Base-by-base conservation (phyloP, 257 asterid species). In the Perilla frutescens region DNA sequence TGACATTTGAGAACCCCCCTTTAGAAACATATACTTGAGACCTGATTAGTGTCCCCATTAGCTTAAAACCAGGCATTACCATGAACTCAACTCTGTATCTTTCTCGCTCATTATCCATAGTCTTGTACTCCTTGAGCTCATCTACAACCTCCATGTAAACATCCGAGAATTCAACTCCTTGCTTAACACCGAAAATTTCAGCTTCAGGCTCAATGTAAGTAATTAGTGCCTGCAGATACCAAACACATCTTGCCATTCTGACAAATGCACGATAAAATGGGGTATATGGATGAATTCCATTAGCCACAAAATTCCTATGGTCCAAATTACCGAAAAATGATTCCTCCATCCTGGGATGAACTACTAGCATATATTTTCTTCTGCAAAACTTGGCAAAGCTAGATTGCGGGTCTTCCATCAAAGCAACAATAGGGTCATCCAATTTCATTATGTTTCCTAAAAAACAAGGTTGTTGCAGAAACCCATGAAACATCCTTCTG, bases 191-290 rank as follows among this genome's bases (percentile, higher is more conserved):
- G 62, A 86, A 90, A 1, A 83, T 83, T 57, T 85, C 86, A 68
- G 82, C 82, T 62, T 78, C 73, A 51, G 91, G 85, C 76, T 78
- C 82, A 8, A 78, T 49, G 8, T 85, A 81, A 66, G 87, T 79
- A 31, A 76, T 68, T 32, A 84, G 73, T 49, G 86, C 96, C 70
- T 81, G 92, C 82, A 91, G 81, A 71, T 79, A 79, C 97, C 97
- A 91, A 32, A 90, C 90, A 74, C 87, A 85, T 77, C 84, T 83
- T 26, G 96, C 96, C 97, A 91, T 91, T 81, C 86, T 87, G 51
- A 87, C 89, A 67, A 89, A 91, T 6, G 91, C 89, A 44, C 85
- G 76, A 49, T 88, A 91, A 69, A 91, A 90, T 0, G 86, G 89
- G 43, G 97, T 91, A 47, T 57, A 32, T 26, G 97, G 97, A 77